Conservation (phyloP, 2,329 filamentous ascomycete genomes). For the Pestalotiopsis sp. region DNA sequence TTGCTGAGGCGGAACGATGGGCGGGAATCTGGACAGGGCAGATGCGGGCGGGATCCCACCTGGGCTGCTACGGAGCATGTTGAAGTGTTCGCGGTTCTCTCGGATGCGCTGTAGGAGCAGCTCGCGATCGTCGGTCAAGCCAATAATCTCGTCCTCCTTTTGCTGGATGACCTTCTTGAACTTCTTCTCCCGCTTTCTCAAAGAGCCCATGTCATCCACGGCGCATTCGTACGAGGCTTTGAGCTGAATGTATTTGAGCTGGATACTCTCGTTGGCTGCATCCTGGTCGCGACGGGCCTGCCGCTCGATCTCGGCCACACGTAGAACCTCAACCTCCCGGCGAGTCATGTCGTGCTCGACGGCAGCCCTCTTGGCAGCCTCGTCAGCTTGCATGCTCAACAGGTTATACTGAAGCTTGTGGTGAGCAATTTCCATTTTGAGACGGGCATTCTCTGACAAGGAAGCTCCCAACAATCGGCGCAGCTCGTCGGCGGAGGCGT, state of each 20-base stretch:
- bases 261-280: slow-evolving; percentile 54
- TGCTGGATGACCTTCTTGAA: slow-evolving; percentile 80
- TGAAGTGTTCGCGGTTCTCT: slow-evolving; percentile 87
- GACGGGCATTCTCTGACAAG: slow-evolving; percentile 58
- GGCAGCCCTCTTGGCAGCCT: slow-evolving; percentile 82
- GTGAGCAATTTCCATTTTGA: slow-evolving; percentile 84
- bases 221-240: slow-evolving; percentile 68
- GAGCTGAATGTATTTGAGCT: slow-evolving; percentile 61
- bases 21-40: slow-evolving; percentile 58
- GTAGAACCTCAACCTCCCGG: slow-evolving; percentile 82
- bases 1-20: slow-evolving; percentile 46
- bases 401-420: slow-evolving; percentile 90
- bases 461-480: slow-evolving; percentile 57
- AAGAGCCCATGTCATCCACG: slow-evolving; percentile 64
- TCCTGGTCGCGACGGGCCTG: slow-evolving; percentile 59
- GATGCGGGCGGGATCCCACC: slow-evolving; percentile 68
- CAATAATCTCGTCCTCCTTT: slow-evolving; percentile 73
- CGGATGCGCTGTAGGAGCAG: slow-evolving; percentile 82
- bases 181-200: slow-evolving; percentile 68
- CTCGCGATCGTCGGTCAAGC: slow-evolving; percentile 74
- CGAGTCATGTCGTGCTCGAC: slow-evolving; percentile 94
- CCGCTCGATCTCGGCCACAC: slow-evolving; percentile 70
- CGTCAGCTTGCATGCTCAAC: slow-evolving; percentile 79
- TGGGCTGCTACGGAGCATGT: slow-evolving; percentile 75
- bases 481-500: slow-evolving; percentile 58